Percentiles rank a stretch among this genome's conserved stretches.
Evolutionary conservation across 1,284 basidiomycete species (phyloP).

Genomic region (Leccinum subrobustum): DNA sequence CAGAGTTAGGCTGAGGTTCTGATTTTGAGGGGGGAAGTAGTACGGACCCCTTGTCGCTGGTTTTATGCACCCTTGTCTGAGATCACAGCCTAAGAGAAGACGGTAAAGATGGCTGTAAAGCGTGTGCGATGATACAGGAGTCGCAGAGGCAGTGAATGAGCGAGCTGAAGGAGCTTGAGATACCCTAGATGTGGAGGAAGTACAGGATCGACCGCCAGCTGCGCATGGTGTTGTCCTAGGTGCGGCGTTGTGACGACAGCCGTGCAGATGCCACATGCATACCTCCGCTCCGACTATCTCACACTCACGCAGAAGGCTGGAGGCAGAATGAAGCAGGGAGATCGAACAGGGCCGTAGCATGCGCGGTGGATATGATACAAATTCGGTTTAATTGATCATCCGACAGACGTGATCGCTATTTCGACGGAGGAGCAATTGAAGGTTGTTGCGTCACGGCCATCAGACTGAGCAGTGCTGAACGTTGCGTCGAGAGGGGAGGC

Average conservation of each 20-base stretch:
- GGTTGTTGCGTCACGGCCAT: neutral
- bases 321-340: neutral
- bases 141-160: neutral
- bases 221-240: neutral
- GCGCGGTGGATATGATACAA: neutral
- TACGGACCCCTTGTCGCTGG: neutral
- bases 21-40: neutral
- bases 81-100: neutral
- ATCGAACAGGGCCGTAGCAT: neutral
- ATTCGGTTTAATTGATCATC: neutral
- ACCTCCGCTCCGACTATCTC: neutral
- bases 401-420: neutral
- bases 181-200: neutral
- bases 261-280: neutral
- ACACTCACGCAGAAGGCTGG: neutral
- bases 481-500: neutral
- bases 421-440: neutral
- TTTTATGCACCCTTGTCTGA: neutral
- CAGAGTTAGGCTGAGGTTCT: too few relatives aligned
- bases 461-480: neutral
- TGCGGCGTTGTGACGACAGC: neutral
- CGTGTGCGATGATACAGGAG: neutral
- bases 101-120: neutral
- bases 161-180: neutral
- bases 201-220: neutral